Evolutionary conservation across 352 stramenopile species (phyloP), one percentile per base, ranked within the genome.

Genomic region (Elongisporangium undulatum): DNA sequence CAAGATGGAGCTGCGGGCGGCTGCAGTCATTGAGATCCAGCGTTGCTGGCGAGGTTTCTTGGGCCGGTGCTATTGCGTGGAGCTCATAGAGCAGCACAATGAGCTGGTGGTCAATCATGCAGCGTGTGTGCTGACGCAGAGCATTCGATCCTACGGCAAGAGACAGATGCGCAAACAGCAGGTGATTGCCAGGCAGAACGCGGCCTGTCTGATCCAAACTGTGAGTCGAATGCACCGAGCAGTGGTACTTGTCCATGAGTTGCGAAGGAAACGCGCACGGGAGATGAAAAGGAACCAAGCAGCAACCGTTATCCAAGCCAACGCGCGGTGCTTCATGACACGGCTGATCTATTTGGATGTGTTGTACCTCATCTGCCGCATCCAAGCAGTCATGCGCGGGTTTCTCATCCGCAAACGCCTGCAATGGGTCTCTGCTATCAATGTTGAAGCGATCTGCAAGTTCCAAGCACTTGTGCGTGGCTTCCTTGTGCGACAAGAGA

Each of bases 261-360:
- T 69, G 23, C 62, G 68, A 12, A 16, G 39, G 17, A 12, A 59
- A 13, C 64, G 38, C 8, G 15, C 45, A 12, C 52, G 69, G 49
- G 57, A 67, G 13, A 49, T 59, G 20, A 49, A 39, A 17, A 57
- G 49, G 7, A 19, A 87, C 12, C 57, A 50, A 20, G 75, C 80
- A 23, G 79, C 82, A 0, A 66, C 70, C 0, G 16, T 72, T 3
- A 87, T 95, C 24, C 85, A 95, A 59, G 61, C 70, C 29, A 82
- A 77, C 23, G 64, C 58, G 4, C 77, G 78, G 8, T 65, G 63
- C 15, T 87, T 81, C 49, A 71, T 91, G 58, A 90, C 82, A 10
- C 75, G 83, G 8, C 64, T 89, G n/a, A 89, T 90, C 45, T 95
- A 90, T 55, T 66, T 92, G 38, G 82, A 93, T 53, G 77, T 93